Percentiles rank a stretch among this genome's conserved stretches.
Conservation (phyloP, 2,329 filamentous ascomycete genomes). For the Cladosporium sp. region DNA sequence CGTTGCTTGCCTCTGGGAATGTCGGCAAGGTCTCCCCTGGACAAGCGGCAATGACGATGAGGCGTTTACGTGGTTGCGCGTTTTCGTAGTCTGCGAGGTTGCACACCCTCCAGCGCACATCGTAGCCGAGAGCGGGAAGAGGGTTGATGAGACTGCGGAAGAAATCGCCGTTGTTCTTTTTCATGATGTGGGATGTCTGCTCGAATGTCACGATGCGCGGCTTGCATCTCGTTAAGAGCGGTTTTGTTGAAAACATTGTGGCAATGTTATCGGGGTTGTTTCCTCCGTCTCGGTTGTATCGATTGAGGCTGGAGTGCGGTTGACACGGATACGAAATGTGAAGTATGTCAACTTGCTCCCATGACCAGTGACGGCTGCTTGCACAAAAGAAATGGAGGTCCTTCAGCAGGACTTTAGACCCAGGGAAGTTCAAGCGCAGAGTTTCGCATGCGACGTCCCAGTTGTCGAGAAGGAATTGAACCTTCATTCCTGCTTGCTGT, state of each 20-base stretch:
- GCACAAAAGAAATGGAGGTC: too few species aligned
- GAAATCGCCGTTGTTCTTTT: conserved; percentile 50
- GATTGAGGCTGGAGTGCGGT: too few species aligned
- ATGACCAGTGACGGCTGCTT: too few species aligned
- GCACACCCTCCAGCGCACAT: conserved; percentile 67
- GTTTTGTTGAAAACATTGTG: conserved; percentile 67
- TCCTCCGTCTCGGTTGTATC: too few species aligned
- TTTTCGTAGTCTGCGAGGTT: conserved; percentile 52
- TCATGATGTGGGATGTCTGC: conserved; percentile 67
- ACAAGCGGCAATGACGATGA: conserved; percentile 56
- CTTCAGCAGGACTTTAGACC: conserved; percentile 26
- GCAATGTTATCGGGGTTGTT: too few species aligned
- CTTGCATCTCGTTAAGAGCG: conserved; percentile 53
- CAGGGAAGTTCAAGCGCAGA: conserved; percentile 59
- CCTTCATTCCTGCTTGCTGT: conserved; percentile 55
- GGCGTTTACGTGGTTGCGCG: conserved; percentile 48
- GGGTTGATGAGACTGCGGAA: conserved; percentile 63
- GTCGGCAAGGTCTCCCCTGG: conserved; percentile 72
- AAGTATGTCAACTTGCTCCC: conserved; percentile 66
- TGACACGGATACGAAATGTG: conserved; percentile 80
- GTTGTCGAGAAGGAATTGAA: conserved; percentile 66
- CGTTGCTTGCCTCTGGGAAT: conserved; percentile 49
- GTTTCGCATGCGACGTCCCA: conserved; percentile 58
- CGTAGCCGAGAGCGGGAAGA: conserved; percentile 67
- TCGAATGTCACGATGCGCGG: conserved; percentile 76